These are phyloP conservation scores for Tephrocybe rancida DNA, from an alignment of 768 basidiomycete species.

Conservation along the genomic window DNA sequence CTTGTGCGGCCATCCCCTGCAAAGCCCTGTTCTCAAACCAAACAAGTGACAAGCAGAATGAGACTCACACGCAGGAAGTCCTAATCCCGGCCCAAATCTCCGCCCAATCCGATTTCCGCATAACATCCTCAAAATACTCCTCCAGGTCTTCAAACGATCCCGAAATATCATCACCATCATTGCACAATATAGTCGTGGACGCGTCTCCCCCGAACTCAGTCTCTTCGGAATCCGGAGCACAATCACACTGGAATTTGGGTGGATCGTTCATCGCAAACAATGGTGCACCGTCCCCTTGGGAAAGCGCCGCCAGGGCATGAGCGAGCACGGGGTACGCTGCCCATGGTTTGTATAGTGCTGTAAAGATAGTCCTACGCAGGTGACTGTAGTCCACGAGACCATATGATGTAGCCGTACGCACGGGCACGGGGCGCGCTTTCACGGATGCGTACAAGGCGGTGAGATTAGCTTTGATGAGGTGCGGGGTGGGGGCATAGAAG, in stretches of 20 bases:
- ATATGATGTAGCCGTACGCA: slow-evolving; percentile 29
- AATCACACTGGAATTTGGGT: slow-evolving; percentile 32
- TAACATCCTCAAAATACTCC: slow-evolving; percentile 27
- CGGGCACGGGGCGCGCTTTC: slow-evolving; percentile 32
- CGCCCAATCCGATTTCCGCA: slow-evolving; percentile 29
- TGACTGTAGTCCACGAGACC: slow-evolving; percentile 38
- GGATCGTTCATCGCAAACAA: slow-evolving; percentile 22
- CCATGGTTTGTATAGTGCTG: slow-evolving; percentile 37
- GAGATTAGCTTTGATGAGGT: slow-evolving; percentile 34
- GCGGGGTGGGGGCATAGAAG: slow-evolving; percentile 39
- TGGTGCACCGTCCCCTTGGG: slow-evolving; percentile 28
- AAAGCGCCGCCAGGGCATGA: slow-evolving; percentile 34
- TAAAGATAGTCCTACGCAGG: slow-evolving; percentile 32
- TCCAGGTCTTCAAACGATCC: slow-evolving; percentile 26
- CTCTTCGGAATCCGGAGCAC: slow-evolving; percentile 15
- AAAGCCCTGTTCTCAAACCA: not conserved
- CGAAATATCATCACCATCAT: slow-evolving; percentile 36
- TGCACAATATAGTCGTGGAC: slow-evolving; percentile 29
- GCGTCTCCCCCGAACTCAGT: slow-evolving; percentile 18
- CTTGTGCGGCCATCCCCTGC: slow-evolving; percentile 25
- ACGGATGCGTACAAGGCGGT: slow-evolving; percentile 34
- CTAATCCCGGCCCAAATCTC: slow-evolving; percentile 32
- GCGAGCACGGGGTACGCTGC: slow-evolving; percentile 34
- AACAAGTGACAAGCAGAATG: not conserved
- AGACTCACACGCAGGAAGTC: slow-evolving; percentile 32